Evolutionary conservation across 2,329 filamentous ascomycete genomes (phyloP), one percentile per base, ranked within the genome.

Genomic region (Stachybotrys chartarum): DNA sequence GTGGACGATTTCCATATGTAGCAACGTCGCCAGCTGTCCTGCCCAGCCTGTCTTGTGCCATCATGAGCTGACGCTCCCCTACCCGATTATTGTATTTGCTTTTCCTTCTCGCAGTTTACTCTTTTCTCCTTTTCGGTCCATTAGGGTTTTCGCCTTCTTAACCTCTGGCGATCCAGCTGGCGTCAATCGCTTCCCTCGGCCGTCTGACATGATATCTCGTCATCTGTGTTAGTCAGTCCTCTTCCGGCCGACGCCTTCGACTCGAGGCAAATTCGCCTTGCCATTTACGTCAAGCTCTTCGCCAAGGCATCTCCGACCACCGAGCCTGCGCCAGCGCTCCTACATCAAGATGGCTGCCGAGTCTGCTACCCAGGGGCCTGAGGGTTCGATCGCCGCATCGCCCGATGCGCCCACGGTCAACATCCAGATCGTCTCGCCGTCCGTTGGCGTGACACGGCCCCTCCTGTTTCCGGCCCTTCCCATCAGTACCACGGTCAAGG

Each of bases 371-470:
- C 54, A 66, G 54, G 63, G 60, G 55, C 57, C 66, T 50, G 64
- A 64, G 54, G 58, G 59, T 44, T 56, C 64, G 50, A 54, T 51
- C 44, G 30, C 54, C 62, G 60, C 58, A 55, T 60, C 65, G 42
- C 59, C 63, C 39, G 66, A 70, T 16, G 63, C 68, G 59, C 70
- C 73, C 53, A 70, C 71, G 42, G 77, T 85, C 66, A 83, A 78
- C 56, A 72, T 86, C 52, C 77, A 83, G 58, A 72, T 86, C 56
- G 65, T 86, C 46, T 86, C 83, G 57, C 83, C 83, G 5, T 84
- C 81, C 14, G 70, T 76, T 52, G 77, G 76, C 42, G 78, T 83
- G 12, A 76, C 73, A 53, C 72, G 75, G 18, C 78, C 78, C 16
- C 65, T 85, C 52, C 67, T 70, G 47, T 80, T 85, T 50, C 71